A percentile compares a stretch with the other conserved stretches of the same genome.
These are phyloP conservation scores for Basidiobolus meristosporus DNA, from an alignment of 371 early-diverging fungal genomes.

Conservation along the genomic window DNA sequence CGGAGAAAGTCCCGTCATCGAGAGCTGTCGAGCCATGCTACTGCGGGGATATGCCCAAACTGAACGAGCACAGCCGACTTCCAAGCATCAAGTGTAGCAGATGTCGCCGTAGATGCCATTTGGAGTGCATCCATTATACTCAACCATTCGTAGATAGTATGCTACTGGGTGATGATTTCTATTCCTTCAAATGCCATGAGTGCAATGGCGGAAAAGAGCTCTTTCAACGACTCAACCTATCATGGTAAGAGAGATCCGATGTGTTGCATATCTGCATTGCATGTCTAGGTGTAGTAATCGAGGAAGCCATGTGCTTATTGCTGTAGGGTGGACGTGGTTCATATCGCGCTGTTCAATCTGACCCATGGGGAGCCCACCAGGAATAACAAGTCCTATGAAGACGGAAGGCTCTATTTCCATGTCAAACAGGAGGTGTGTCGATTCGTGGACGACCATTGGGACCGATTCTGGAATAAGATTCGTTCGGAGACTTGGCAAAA, in stretches of 20 bases:
- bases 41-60: too few species aligned
- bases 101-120: too few species aligned
- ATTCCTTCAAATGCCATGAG: too few species aligned
- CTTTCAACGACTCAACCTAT: slow-evolving; percentile 19
- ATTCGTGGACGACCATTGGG: slow-evolving; percentile 37
- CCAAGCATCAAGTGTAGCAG: too few species aligned
- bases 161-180: too few species aligned
- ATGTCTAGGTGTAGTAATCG: background rate
- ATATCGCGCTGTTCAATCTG: slow-evolving; percentile 32
- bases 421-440: slow-evolving; percentile 24
- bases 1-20: too few species aligned
- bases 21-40: too few species aligned
- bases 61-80: too few species aligned
- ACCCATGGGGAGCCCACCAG: slow-evolving; percentile 8
- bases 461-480: slow-evolving; percentile 28
- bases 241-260: slow-evolving; percentile 13
- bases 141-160: too few species aligned
- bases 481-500: slow-evolving; percentile 30
- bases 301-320: background rate
- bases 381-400: slow-evolving; percentile 9
- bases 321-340: slow-evolving; percentile 28
- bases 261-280: background rate
- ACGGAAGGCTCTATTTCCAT: slow-evolving; percentile 21
- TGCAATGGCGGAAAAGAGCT: slow-evolving; percentile 21
- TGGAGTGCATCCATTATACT: too few species aligned